These are phyloP conservation scores for Acacia crassicarpa DNA, from an alignment of 306 rosid species.

Conservation along the genomic window DNA sequence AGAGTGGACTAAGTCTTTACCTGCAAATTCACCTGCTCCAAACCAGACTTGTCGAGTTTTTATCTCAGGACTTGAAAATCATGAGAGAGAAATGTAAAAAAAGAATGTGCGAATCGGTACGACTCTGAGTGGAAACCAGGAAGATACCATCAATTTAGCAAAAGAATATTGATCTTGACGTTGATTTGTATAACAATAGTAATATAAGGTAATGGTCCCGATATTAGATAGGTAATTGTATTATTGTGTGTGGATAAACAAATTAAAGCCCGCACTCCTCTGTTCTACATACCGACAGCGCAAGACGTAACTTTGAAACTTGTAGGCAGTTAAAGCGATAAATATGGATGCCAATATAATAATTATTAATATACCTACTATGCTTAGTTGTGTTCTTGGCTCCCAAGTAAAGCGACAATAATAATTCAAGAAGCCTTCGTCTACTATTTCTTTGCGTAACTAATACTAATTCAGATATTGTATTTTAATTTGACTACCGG, in stretches of 20 bases:
- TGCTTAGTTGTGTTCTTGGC: neutral
- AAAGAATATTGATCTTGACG: slow-evolving; percentile 17
- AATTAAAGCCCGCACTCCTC: neutral
- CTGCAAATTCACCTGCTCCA: slow-evolving; percentile 12
- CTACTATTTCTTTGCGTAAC: neutral
- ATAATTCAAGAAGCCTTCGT: slow-evolving; percentile 11
- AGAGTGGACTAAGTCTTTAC: slow-evolving; percentile 30
- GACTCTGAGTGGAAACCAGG: neutral
- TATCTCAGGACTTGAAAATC: neutral
- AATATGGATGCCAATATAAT: neutral
- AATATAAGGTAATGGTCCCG: slow-evolving; percentile 31
- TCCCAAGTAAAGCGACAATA: slow-evolving; percentile 4
- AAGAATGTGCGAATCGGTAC: slow-evolving; percentile 11
- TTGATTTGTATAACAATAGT: slow-evolving; percentile 7
- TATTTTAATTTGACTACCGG: neutral
- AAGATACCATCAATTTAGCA: neutral
- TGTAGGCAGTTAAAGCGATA: neutral
- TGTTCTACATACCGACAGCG: slow-evolving; percentile 29
- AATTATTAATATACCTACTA: neutral
- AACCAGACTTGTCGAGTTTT: neutral
- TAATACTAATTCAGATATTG: neutral
- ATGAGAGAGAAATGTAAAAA: neutral
- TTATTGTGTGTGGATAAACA: neutral
- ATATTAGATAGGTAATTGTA: neutral
- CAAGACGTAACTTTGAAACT: slow-evolving; percentile 16